phyloP scores from a whole-genome alignment of 2,329 filamentous ascomycete genomes.

The Cercospora zeae-maydis region DNA sequence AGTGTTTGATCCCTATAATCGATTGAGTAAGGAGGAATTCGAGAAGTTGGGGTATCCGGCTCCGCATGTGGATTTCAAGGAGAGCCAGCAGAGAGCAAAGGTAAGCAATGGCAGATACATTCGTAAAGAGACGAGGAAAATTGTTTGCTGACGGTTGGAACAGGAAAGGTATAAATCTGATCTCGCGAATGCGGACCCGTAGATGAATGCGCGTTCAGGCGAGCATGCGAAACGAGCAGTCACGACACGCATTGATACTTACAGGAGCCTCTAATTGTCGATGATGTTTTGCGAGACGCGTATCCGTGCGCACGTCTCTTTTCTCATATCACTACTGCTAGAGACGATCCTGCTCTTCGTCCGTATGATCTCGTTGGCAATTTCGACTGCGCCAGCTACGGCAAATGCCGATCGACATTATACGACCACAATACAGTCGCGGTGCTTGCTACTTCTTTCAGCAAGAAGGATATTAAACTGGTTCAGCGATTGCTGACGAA shows the following conservation, averaged over 20 bases:
- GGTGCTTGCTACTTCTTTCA: no score
- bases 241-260: background rate
- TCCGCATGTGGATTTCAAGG: constrained; percentile 46
- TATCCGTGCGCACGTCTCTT: background rate
- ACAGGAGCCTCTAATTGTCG: background rate
- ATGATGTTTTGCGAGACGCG: background rate
- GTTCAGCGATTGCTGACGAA: no score
- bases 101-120: constrained; percentile 27
- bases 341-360: background rate
- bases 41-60: constrained; percentile 47
- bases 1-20: constrained; percentile 47
- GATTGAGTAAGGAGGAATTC: constrained; percentile 47
- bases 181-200: constrained; percentile 17
- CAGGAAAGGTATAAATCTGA: constrained; percentile 16
- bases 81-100: constrained; percentile 43
- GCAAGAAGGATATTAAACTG: no score
- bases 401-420: no score
- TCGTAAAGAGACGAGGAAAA: constrained; percentile 34
- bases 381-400: no score
- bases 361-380: no score
- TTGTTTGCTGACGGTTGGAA: background rate
- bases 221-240: background rate
- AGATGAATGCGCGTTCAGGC: background rate
- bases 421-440: no score
- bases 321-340: background rate